phyloP scores from a whole-genome alignment of 192 early-diverging fungal genomes.

The Gamsiella multidivaricata region DNA sequence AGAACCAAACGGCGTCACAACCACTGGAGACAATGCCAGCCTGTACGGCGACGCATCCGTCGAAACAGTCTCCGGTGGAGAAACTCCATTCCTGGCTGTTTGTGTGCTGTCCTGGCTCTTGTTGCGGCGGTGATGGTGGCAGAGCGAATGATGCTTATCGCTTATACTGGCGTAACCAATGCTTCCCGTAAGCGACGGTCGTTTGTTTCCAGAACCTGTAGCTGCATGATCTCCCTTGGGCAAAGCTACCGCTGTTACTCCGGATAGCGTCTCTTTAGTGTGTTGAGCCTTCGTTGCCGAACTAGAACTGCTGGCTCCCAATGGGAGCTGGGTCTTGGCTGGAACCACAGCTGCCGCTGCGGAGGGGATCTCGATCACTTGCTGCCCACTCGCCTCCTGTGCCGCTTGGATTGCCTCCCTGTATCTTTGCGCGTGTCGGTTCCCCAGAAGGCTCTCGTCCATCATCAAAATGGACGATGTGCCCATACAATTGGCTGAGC shows the following conservation, averaged over 20 bases:
- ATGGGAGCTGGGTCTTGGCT: conserved; percentile 11
- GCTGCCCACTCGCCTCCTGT: conserved; percentile 39
- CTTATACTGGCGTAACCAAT: not conserved
- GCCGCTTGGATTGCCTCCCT: conserved; percentile 34
- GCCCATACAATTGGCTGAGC: not conserved
- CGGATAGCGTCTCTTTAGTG: not conserved
- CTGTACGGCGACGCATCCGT: not conserved
- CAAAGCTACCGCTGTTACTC: not conserved
- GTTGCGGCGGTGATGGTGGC: not conserved
- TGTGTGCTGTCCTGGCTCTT: not conserved
- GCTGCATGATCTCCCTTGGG: not conserved
- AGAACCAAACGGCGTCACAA: conserved; percentile 21
- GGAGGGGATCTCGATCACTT: conserved; percentile 5
- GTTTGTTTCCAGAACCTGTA: not conserved
- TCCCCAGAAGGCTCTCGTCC: conserved; percentile 29
- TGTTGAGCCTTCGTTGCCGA: not conserved
- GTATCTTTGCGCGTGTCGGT: conserved; percentile 25
- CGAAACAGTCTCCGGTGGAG: not conserved
- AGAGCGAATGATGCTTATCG: not conserved
- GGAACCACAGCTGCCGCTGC: conserved; percentile 7
- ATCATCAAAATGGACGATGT: conserved; percentile 21
- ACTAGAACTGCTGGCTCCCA: not conserved
- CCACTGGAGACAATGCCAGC: not conserved
- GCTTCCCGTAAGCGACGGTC: not conserved
- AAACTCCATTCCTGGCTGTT: no score